A percentile compares a stretch with the other conserved stretches of the same genome.
Conservation (phyloP, 2,329 filamentous ascomycete species). For the Alternaria consortialis region DNA sequence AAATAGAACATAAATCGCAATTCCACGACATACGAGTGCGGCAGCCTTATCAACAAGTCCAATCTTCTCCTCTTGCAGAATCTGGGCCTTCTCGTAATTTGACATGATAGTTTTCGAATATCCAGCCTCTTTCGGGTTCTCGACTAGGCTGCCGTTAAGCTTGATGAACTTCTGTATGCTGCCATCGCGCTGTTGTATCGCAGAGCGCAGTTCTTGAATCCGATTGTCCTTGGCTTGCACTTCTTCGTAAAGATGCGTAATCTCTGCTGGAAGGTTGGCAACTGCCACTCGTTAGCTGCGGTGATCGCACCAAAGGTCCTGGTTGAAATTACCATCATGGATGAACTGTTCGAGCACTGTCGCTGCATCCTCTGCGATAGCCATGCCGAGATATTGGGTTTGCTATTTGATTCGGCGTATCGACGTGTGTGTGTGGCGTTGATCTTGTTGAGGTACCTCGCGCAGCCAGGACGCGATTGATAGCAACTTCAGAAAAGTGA, state of each 20-base stretch:
- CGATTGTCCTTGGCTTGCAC: constrained; percentile 80
- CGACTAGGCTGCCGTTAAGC: constrained; percentile 74
- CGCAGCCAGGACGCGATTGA: neutral
- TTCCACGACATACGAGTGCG: constrained; percentile 62
- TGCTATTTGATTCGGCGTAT: neutral
- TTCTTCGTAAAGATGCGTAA: constrained; percentile 84
- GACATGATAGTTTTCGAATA: constrained; percentile 72
- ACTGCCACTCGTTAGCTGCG: constrained; percentile 54
- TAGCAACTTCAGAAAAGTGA: neutral
- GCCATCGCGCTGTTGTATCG: constrained; percentile 75
- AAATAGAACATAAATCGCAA: neutral
- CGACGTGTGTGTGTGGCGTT: constrained; percentile 4
- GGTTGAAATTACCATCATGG: constrained; percentile 64
- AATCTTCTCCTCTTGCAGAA: constrained; percentile 78
- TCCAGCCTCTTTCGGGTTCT: constrained; percentile 77
- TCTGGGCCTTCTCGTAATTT: constrained; percentile 73
- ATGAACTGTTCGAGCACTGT: constrained; percentile 82
- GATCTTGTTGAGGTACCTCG: neutral
- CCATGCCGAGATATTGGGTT: constrained; percentile 32
- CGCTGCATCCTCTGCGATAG: constrained; percentile 66
- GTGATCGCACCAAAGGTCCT: neutral
- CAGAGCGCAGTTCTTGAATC: constrained; percentile 72
- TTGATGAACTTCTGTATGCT: constrained; percentile 86
- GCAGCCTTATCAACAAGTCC: constrained; percentile 71
- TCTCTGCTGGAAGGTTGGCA: constrained; percentile 82